Conservation (phyloP, 495 filamentous ascomycete genomes). For the Trichoderma orchidacearum region DNA sequence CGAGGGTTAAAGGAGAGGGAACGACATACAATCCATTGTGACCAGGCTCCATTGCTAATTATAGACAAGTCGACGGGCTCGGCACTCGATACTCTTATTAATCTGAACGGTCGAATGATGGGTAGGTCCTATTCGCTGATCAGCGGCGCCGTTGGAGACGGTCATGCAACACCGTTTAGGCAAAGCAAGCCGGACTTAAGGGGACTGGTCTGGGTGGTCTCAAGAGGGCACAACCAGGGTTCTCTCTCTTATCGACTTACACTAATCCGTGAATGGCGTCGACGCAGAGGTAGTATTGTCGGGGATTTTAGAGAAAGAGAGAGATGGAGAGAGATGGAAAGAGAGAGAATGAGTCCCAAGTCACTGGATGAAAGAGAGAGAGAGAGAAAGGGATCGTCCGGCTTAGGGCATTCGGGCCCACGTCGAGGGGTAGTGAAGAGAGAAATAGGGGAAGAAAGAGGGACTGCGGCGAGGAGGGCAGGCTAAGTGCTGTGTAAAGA, state of each 20-base stretch:
- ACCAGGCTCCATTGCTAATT: neutral
- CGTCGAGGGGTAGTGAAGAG: neutral
- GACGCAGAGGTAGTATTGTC: neutral
- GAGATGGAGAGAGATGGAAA: neutral
- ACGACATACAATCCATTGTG: conserved; percentile 1
- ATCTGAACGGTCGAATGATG: neutral
- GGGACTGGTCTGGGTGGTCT: neutral
- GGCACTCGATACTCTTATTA: neutral
- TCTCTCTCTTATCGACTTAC: conserved; percentile 1
- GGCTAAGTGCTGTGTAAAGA: neutral
- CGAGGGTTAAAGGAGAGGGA: neutral
- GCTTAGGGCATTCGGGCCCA: neutral
- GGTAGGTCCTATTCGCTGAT: neutral
- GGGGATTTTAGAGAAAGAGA: neutral
- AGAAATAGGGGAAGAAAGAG: neutral
- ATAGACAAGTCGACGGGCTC: neutral
- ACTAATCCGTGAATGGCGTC: neutral
- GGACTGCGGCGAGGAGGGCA: neutral
- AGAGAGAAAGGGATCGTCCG: neutral
- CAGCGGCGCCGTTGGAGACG: conserved; percentile 1
- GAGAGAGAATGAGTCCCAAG: neutral
- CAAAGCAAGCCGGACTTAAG: neutral
- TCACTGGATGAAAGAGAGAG: neutral
- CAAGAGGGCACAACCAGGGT: neutral
- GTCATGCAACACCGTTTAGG: conserved; percentile 1